Evolutionary conservation across 1,139 yeast species (phyloP).

Genomic region (Candida pseudoviswanathii): DNA sequence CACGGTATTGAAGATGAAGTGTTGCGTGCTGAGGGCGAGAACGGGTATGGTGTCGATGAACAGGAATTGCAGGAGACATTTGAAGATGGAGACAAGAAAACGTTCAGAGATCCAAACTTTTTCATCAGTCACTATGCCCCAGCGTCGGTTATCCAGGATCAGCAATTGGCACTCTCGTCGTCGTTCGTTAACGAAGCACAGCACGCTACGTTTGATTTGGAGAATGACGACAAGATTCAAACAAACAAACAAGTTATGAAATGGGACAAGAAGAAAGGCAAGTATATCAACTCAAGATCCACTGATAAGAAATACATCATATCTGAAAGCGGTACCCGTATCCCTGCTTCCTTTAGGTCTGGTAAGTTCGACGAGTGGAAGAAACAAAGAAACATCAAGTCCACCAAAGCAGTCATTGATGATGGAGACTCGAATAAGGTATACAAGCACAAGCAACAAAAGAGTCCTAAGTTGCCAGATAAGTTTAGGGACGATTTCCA

Average conservation of each 20-base stretch:
- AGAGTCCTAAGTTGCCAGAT: slow-evolving; percentile 90
- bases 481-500: slow-evolving; percentile 85
- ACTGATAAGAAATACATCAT: slow-evolving; percentile 84
- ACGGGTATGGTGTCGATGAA: slow-evolving; percentile 55
- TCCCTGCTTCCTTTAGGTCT: slow-evolving; percentile 89
- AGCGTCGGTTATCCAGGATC: slow-evolving; percentile 75
- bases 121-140: slow-evolving; percentile 93
- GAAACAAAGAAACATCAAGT: slow-evolving; percentile 61
- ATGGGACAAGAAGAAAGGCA: slow-evolving; percentile 96
- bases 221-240: slow-evolving; percentile 72
- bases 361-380: slow-evolving; percentile 95
- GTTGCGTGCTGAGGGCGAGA: slow-evolving; percentile 54
- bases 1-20: slow-evolving; percentile 76
- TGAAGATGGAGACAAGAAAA: slow-evolving; percentile 57
- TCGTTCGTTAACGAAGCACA: slow-evolving; percentile 86
- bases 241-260: slow-evolving; percentile 71
- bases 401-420: slow-evolving; percentile 29
- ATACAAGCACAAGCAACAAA: slow-evolving; percentile 71
- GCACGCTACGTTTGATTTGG: slow-evolving; percentile 82
- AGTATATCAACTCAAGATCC: slow-evolving; percentile 80
- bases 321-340: slow-evolving; percentile 91
- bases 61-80: slow-evolving; percentile 54
- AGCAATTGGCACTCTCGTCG: slow-evolving; percentile 63
- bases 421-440: slow-evolving; percentile 41
- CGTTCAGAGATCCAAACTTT: slow-evolving; percentile 78